phyloP scores from a whole-genome alignment of 208 protist genomes.

The Wallacemonas sp. region DNA sequence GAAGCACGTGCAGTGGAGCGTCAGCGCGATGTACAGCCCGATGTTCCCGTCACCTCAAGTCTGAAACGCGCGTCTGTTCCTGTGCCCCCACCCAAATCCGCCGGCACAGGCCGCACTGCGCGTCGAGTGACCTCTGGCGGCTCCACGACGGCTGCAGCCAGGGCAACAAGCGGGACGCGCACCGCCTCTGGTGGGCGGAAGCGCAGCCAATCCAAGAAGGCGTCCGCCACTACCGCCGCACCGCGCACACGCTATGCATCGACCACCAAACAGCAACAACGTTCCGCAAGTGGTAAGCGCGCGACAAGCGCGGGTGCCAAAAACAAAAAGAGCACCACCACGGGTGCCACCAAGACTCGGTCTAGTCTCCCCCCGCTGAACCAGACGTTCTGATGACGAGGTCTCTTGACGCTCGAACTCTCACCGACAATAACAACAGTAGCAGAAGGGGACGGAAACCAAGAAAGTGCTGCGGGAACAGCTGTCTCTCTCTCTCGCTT shows the following conservation, averaged over 20 bases:
- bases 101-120: neutral
- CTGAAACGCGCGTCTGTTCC: slow-evolving; percentile 1
- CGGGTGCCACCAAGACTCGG: neutral
- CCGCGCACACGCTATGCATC: neutral
- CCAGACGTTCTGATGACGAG: slow-evolving; percentile 4
- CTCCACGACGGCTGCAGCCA: neutral
- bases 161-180: neutral
- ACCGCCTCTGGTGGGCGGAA: neutral
- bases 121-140: neutral
- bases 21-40: neutral
- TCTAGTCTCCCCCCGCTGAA: neutral
- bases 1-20: neutral
- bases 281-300: neutral
- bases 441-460: too few relatives aligned
- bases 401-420: neutral
- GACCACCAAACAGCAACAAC: neutral
- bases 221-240: neutral
- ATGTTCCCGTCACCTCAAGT: neutral
- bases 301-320: neutral
- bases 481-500: neutral
- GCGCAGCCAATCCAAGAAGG: slow-evolving; percentile 1
- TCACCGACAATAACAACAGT: too few relatives aligned
- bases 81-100: neutral
- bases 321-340: neutral
- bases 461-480: too few relatives aligned